phyloP scores from a whole-genome alignment of 2,329 filamentous ascomycete species.

The Fusarium haematococcum region DNA sequence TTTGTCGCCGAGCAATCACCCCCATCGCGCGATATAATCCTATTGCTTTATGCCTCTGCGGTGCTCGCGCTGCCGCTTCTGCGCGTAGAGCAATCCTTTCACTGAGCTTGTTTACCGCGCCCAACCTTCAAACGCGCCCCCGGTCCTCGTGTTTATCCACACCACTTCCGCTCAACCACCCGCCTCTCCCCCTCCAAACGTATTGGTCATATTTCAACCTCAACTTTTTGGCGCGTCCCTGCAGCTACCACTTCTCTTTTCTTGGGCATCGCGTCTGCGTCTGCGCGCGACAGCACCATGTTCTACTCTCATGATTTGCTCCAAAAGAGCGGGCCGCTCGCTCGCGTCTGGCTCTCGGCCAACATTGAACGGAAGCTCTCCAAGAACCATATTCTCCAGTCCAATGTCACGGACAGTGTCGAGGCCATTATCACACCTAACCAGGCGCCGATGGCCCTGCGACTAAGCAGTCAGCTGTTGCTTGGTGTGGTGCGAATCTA shows the following conservation, averaged over 20 bases:
- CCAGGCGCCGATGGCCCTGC: slow-evolving; percentile 93
- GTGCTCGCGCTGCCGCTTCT: slow-evolving; percentile 42
- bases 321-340: slow-evolving; percentile 95
- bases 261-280: slow-evolving; percentile 47
- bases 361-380: slow-evolving; percentile 98
- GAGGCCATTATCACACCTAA: slow-evolving; percentile 93
- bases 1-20: slow-evolving; percentile 42
- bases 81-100: slow-evolving; percentile 49
- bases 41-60: slow-evolving; percentile 47
- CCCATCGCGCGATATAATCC: slow-evolving; percentile 38
- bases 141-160: slow-evolving; percentile 48
- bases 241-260: slow-evolving; percentile 23
- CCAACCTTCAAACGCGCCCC: slow-evolving; percentile 44
- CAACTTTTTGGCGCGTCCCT: slow-evolving; percentile 19
- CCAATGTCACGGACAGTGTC: slow-evolving; percentile 94
- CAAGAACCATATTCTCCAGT: slow-evolving; percentile 94
- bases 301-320: slow-evolving; percentile 98
- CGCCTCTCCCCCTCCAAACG: slow-evolving; percentile 24
- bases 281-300: slow-evolving; percentile 69
- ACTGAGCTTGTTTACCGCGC: slow-evolving; percentile 50
- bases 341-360: slow-evolving; percentile 97
- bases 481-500: slow-evolving; percentile 98
- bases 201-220: slow-evolving; percentile 21
- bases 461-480: slow-evolving; percentile 91
- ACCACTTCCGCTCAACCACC: slow-evolving; percentile 37